Base-by-base conservation (phyloP, 352 stramenopile species). In the Pythium grandisporangium region DNA sequence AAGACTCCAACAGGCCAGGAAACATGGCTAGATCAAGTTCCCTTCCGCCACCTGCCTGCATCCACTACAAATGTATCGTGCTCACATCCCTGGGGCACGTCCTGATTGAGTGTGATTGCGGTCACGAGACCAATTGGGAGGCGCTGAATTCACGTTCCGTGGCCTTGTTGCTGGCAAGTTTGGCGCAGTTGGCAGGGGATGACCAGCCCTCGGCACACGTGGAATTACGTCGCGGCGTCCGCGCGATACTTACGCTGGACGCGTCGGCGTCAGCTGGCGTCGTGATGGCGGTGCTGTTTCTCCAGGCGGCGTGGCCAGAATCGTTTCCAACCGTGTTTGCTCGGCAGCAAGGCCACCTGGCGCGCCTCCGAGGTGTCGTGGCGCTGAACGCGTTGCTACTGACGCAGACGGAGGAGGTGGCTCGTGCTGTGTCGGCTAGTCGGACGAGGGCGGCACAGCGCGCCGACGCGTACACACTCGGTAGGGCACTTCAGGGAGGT, bases 151-250 rank as follows among this genome's bases (percentile, higher is more conserved):
- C n/a, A n/a, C n/a, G n/a, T n/a, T n/a, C n/a, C n/a, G n/a, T n/a
- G n/a, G 53, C 50, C 3, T 48, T 79, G 44, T 46, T 84, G 16
- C 48, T 84, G 5, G 66, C 68, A 33, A 82, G 66, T 25, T 56
- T 82, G n/a, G 53, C 80, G 17, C 63, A 84, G 39, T 84, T 80
- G 37, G 58, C 61, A 0, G 52, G 68, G n/a, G n/a, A n/a, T 17
- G 34, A 44, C 3, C 55, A 71, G 42, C 26, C 50, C 2, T 75
- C 65, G 25, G 53, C 41, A 8, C 52, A 65, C 19, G 34, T 81
- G 8, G 51, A 75, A 33, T 41, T 79, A 14, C 40, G 46, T 14
- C 63, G 57, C 21, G 66, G 63, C n/a, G 54, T 60, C 42, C 63
- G 51, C 4, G 25, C 74, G 23, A 24, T 80, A 17, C 36, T 72